Base-by-base conservation (phyloP, 306 rosid species). In the Cucurbita pepo region DNA sequence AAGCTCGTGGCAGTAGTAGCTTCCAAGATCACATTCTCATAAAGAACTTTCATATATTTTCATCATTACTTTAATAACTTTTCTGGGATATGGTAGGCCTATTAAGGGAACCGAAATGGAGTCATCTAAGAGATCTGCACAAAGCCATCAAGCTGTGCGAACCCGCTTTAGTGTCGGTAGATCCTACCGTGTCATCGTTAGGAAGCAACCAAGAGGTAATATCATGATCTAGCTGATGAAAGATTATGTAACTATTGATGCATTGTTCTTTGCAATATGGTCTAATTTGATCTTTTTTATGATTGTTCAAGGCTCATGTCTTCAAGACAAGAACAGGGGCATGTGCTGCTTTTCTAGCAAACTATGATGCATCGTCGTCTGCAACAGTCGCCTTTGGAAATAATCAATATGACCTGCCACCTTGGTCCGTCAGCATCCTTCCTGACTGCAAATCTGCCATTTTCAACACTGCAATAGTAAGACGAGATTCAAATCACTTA, bases 391-490 rank as follows among this genome's bases (percentile, higher is more conserved):
- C 75, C 69, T 93, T 90, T 74, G 87, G 87, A 75, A 82, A 85
- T 54, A 73, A 34, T n/a, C 83, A 77, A 67, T 88, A 89, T 78
- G 90, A 91, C 45, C 76, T 95, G 13, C 97, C 97, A 60, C 88
- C 95, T 63, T 91, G 99, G 97, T 95, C 96, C 66, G 51, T 95
- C 73, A 95, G 95, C 85, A 83, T 95, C 78, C 97, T 95, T 25
- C 97, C 97, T 13, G 96, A 95, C 78, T 91, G 99, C 89, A 89
- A 86, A 86, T 86, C 86, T 61, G 91, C 40, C 37, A 87, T 81
- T 79, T 91, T 76, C 81, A 95, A 91, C 85, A 91, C 96, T 61
- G 99, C 99, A 79, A 86, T 71, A 86, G 97, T 89, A 83, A 85
- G 72, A 52, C 81, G 71, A 58, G 38, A 22, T 36, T 36, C 43